Conservation (phyloP, 768 basidiomycete genomes). For the Strobilomyces echinocephalus region DNA sequence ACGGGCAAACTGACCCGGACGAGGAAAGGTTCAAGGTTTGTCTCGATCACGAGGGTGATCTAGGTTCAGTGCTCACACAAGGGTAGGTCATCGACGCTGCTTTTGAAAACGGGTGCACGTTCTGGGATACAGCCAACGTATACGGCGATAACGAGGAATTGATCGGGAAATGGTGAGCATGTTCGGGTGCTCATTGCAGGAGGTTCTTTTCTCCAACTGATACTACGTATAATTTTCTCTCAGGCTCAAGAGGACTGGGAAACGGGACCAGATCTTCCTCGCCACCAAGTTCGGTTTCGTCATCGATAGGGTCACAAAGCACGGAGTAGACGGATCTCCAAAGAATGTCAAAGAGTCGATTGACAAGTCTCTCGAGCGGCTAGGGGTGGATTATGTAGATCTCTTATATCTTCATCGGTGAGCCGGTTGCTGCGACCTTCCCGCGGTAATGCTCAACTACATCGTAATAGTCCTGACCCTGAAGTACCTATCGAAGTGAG, state of each 20-base stretch:
- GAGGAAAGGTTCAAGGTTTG: slow-evolving; percentile 57
- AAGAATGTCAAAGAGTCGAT: slow-evolving; percentile 37
- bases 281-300: slow-evolving; percentile 53
- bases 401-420: slow-evolving; percentile 2
- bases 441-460: not conserved
- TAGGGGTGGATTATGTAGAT: slow-evolving; percentile 32
- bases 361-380: slow-evolving; percentile 36
- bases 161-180: slow-evolving; percentile 32
- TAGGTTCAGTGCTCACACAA: not conserved
- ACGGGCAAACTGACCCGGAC: slow-evolving; percentile 38
- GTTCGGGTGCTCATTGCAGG: too few species aligned
- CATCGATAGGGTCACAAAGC: slow-evolving; percentile 17
- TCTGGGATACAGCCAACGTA: slow-evolving; percentile 45
- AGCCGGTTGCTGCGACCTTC: not conserved
- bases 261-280: slow-evolving; percentile 43
- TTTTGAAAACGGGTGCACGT: slow-evolving; percentile 37
- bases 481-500: slow-evolving; percentile 2
- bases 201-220: not conserved
- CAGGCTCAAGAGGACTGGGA: slow-evolving; percentile 1
- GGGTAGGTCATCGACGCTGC: slow-evolving; percentile 40
- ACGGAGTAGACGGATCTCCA: slow-evolving; percentile 34
- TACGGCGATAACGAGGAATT: slow-evolving; percentile 44
- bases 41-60: not conserved
- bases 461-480: not conserved
- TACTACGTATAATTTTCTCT: not conserved